These are phyloP conservation scores for Aspergillus transmontanensis DNA, from an alignment of 2,329 filamentous ascomycete genomes.

Conservation along the genomic window DNA sequence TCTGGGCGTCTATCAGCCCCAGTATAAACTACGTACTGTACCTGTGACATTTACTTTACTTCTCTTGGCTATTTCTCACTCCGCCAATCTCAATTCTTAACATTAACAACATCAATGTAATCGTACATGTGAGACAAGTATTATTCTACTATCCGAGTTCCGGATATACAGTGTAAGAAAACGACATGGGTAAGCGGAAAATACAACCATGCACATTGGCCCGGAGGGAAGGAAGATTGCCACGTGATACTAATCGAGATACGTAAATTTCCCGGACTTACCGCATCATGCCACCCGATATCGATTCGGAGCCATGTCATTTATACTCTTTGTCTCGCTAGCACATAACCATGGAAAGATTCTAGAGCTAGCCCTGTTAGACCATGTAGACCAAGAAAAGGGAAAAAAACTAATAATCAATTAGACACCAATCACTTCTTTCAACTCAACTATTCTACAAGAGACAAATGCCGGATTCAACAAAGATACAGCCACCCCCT, in stretches of 20 bases:
- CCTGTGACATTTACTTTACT: not conserved
- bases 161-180: no score
- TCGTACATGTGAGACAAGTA: not conserved
- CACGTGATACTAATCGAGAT: not conserved
- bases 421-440: slow-evolving; percentile 20
- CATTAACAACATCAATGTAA: not conserved
- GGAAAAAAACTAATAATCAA: slow-evolving; percentile 20
- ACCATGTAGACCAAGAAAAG: not conserved
- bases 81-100: not conserved
- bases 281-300: slow-evolving; percentile 9
- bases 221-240: not conserved
- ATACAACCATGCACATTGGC: not conserved
- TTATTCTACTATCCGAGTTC: not conserved
- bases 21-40: not conserved
- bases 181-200: not conserved
- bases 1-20: not conserved
- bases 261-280: not conserved
- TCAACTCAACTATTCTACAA: slow-evolving; percentile 29
- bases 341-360: not conserved
- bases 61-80: not conserved
- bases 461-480: slow-evolving; percentile 20
- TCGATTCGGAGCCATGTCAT: not conserved
- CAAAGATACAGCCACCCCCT: slow-evolving; percentile 15
- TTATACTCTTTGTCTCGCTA: not conserved
- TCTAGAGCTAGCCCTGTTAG: not conserved